These are phyloP conservation scores for Chaetomium fimeti DNA, from an alignment of 495 filamentous ascomycete species.

Conservation along the genomic window DNA sequence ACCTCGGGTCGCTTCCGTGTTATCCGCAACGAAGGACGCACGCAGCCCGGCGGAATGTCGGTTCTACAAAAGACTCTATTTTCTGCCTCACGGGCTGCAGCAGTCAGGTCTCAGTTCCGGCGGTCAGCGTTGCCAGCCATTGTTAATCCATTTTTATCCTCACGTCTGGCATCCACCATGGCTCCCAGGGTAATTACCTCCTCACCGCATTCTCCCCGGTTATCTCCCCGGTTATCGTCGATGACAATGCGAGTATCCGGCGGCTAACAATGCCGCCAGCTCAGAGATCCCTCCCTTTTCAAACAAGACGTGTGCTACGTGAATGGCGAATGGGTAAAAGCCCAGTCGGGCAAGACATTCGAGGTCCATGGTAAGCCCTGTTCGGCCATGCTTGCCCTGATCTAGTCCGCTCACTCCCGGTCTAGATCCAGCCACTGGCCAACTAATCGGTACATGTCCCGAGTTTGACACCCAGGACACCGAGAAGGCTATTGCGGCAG, in stretches of 20 bases:
- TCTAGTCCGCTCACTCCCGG: constrained; percentile 9
- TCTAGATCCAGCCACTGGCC: constrained; percentile 74
- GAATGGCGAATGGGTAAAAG: constrained; percentile 79
- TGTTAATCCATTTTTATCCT: constrained; percentile 23
- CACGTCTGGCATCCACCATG: constrained; percentile 46
- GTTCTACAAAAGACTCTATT: constrained; percentile 40
- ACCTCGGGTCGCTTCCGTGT: neutral
- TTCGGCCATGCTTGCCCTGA: neutral
- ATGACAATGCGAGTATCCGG: neutral
- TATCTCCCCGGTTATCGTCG: neutral
- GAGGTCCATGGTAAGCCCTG: constrained; percentile 62
- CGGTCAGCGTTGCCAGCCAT: constrained; percentile 36
- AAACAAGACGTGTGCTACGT: constrained; percentile 77
- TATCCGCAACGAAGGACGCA: neutral
- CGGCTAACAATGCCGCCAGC: constrained; percentile 44
- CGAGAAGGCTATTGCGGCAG: constrained; percentile 72
- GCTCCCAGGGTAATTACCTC: constrained; percentile 41
- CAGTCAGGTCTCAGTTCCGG: constrained; percentile 38
- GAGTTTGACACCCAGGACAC: constrained; percentile 77
- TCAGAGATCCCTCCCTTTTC: constrained; percentile 80
- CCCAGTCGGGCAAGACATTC: constrained; percentile 76
- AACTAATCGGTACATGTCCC: constrained; percentile 76
- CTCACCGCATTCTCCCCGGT: neutral
- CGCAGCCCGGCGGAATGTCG: constrained; percentile 25
- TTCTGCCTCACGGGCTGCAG: constrained; percentile 33